Evolutionary conservation across 345 rosid species (phyloP).

Genomic region (Psidium friedrichsthalianum): DNA sequence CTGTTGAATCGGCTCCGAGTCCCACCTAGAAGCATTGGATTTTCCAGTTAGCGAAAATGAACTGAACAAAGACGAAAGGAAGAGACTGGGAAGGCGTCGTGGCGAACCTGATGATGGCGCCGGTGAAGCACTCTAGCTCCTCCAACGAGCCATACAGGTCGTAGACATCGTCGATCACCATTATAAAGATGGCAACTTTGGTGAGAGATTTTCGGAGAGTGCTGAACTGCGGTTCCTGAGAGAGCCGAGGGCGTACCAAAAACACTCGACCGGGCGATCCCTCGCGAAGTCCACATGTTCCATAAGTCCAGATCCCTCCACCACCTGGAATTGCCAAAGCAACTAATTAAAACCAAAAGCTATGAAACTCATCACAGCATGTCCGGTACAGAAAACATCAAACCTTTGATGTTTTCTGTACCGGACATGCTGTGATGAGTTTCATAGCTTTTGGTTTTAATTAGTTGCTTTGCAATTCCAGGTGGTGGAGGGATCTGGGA

Average conservation of each 20-base stretch:
- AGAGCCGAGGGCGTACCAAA: slow-evolving; percentile 31
- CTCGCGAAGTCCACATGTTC: slow-evolving; percentile 25
- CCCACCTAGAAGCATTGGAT: slow-evolving; percentile 21
- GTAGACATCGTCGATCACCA: slow-evolving; percentile 37
- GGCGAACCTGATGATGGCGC: slow-evolving; percentile 23
- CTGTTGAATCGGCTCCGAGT: slow-evolving; percentile 2
- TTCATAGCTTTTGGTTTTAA: background rate
- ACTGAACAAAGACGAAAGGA: background rate
- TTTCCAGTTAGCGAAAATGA: background rate
- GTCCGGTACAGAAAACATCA: background rate
- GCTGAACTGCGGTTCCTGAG: slow-evolving; percentile 11
- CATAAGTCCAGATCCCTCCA: slow-evolving; percentile 28
- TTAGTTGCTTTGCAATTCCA: background rate
- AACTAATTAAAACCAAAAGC: background rate
- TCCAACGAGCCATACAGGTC: slow-evolving; percentile 38
- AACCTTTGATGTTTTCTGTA: background rate
- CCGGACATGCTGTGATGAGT: background rate
- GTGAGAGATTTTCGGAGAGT: slow-evolving; percentile 30
- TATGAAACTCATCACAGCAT: background rate
- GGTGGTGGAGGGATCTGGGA: slow-evolving; percentile 45
- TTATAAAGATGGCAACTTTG: slow-evolving; percentile 20
- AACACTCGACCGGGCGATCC: slow-evolving; percentile 37
- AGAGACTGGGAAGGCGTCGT: background rate
- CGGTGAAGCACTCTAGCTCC: slow-evolving; percentile 31
- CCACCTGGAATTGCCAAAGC: slow-evolving; percentile 20